Evolutionary conservation across 306 rosid species (phyloP), one percentile per base, ranked within the genome.

Genomic region (Lathyrus oleraceus): DNA sequence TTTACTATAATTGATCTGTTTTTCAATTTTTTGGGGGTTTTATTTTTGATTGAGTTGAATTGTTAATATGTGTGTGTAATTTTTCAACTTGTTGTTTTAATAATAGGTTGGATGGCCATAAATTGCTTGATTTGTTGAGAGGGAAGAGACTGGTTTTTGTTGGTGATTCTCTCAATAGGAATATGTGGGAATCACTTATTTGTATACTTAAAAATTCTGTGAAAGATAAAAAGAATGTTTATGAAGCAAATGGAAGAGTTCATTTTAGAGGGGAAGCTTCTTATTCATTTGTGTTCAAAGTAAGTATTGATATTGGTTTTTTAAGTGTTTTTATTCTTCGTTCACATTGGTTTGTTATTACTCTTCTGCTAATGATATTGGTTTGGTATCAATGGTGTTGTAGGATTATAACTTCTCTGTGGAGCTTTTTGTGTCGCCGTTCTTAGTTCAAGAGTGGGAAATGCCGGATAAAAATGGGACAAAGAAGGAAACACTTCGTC

Each of bases 171-270:
- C 84, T 94, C 52, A 94, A 94, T 71, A 82, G 99, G 76, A 94
- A 94, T 40, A 94, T 94, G 99, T 94, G 99, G 99, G 99, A 94
- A 54, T 94, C 99, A 61, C 84, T 94, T 47, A 76, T 94, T 83
- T 94, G 99, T 85, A 87, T 94, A 61, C 69, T 94, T 15, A 94
- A 83, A 69, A 87, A 87, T 79, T 81, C 97, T 1, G 97, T 66
- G 35, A 87, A 87, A 66, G 75, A 94, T 74, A 81, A 61, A 17
- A 71, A 42, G 5, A 87, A 72, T 21, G 97, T 94, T 71, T 91
- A 79, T 60, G 99, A 94, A 81, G 97, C 84, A 2, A 74, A 88
- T 48, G 99, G 99, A 10, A 85, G 86, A 65, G 88, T 75, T 27
- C 80, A 77, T 58, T 94, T 94, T 76, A 86, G 99, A 23, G 90